These are phyloP conservation scores for Boletus fagicola DNA, from an alignment of 768 basidiomycete genomes.

Conservation along the genomic window DNA sequence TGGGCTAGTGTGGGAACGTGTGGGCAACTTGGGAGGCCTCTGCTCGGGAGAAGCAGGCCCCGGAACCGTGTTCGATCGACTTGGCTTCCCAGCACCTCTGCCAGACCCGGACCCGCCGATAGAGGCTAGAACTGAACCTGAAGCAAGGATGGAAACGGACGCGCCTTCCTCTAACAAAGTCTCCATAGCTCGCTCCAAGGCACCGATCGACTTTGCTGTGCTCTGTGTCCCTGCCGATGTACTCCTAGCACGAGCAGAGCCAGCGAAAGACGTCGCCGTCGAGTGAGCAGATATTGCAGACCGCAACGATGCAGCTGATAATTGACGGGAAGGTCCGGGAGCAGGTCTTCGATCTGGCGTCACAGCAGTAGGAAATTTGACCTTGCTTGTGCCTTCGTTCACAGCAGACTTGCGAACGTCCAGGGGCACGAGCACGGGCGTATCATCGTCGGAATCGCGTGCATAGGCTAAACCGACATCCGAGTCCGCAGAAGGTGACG, in stretches of 20 bases:
- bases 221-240: constrained; percentile 31
- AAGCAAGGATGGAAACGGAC: constrained; percentile 35
- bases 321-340: constrained; percentile 27
- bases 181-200: constrained; percentile 51
- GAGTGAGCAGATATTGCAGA: constrained; percentile 22
- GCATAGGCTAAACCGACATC: constrained; percentile 41
- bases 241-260: constrained; percentile 22
- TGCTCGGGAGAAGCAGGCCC: constrained; percentile 43
- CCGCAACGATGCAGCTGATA: constrained; percentile 23
- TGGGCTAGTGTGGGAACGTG: constrained; percentile 52
- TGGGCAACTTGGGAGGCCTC: constrained; percentile 53
- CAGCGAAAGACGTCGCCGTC: constrained; percentile 3
- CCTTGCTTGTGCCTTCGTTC: constrained; percentile 19
- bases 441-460: constrained; percentile 33
- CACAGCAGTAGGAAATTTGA: constrained; percentile 37
- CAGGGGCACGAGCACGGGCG: constrained; percentile 31
- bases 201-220: constrained; percentile 34
- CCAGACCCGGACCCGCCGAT: constrained; percentile 21
- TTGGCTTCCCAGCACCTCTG: constrained; percentile 31
- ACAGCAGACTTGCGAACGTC: constrained; percentile 23
- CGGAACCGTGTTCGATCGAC: constrained; percentile 54
- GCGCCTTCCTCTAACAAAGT: constrained; percentile 46
- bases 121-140: constrained; percentile 33
- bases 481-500: constrained; percentile 30
- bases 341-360: constrained; percentile 16